Conservation (phyloP, 2,329 filamentous ascomycete genomes). For the Trichoderma asperellum region DNA sequence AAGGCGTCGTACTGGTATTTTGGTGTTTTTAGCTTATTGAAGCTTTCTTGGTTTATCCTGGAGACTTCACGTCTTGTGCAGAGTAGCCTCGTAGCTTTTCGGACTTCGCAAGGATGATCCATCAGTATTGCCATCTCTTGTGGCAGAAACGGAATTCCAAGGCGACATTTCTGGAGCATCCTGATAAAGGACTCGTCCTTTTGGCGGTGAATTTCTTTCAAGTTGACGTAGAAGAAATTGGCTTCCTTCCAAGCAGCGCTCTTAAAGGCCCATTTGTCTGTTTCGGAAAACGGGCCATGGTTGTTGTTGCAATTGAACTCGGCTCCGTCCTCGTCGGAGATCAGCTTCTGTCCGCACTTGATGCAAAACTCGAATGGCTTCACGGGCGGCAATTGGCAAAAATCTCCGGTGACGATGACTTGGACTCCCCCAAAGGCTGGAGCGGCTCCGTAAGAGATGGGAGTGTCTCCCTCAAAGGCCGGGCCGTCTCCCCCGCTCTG, state of each 20-base stretch:
- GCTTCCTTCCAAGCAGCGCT: conserved; percentile 60
- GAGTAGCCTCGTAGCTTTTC: conserved; percentile 21
- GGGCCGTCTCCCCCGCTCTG: neutral
- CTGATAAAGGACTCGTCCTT: conserved; percentile 44
- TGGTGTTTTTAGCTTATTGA: conserved; percentile 10
- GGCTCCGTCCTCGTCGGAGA: conserved; percentile 31
- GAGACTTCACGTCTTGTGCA: conserved; percentile 19
- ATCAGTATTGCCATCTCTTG: conserved; percentile 17
- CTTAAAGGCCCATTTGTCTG: conserved; percentile 65
- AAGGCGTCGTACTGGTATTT: conserved; percentile 2
- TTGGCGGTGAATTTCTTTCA: conserved; percentile 62
- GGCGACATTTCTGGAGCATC: conserved; percentile 26
- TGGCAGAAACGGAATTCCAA: conserved; percentile 12
- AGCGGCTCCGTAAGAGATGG: conserved; percentile 33
- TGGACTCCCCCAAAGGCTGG: conserved; percentile 37
- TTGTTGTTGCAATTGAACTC: conserved; percentile 16
- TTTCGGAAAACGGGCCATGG: conserved; percentile 38
- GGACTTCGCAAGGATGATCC: conserved; percentile 20
- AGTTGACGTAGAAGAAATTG: conserved; percentile 56
- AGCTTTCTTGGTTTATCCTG: neutral
- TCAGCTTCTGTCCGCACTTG: conserved; percentile 30
- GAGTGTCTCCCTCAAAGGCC: conserved; percentile 35
- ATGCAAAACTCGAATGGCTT: conserved; percentile 51
- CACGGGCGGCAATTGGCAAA: conserved; percentile 64
- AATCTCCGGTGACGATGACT: conserved; percentile 49